Percentiles rank a stretch among this genome's conserved stretches.
phyloP scores from a whole-genome alignment of 2,329 filamentous ascomycete species.

The Fusarium buxicola region DNA sequence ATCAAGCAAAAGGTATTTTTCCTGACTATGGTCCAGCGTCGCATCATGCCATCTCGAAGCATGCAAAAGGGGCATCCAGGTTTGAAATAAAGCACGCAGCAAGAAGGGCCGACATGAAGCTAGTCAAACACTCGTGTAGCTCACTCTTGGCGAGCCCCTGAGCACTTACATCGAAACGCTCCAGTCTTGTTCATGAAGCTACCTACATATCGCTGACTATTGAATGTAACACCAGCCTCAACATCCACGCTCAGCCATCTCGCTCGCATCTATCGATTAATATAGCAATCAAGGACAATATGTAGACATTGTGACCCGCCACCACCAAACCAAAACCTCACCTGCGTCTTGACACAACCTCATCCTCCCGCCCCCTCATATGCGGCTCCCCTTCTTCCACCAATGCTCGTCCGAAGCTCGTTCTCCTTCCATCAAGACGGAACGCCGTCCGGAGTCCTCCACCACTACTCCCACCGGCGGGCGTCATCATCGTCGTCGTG shows the following conservation, averaged over 20 bases:
- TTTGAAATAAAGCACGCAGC: neutral
- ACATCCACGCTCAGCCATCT: slow-evolving; percentile 6
- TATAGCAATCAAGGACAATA: slow-evolving; percentile 15
- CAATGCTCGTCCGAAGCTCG: slow-evolving; percentile 17
- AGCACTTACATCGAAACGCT: neutral
- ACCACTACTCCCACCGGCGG: slow-evolving; percentile 18
- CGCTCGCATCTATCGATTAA: neutral
- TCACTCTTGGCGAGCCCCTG: neutral
- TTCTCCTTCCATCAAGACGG: slow-evolving; percentile 29
- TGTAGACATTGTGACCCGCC: slow-evolving; percentile 4
- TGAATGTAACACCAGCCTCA: slow-evolving; percentile 5
- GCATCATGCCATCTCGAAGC: slow-evolving; percentile 12
- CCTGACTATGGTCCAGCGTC: neutral
- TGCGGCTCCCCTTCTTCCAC: slow-evolving; percentile 11
- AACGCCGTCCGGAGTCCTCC: slow-evolving; percentile 30
- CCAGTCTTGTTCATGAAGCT: neutral
- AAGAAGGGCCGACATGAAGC: neutral
- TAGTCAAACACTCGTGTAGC: neutral
- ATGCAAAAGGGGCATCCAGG: slow-evolving; percentile 3
- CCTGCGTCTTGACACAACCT: slow-evolving; percentile 24
- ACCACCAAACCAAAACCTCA: slow-evolving; percentile 17
- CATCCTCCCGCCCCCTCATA: slow-evolving; percentile 22
- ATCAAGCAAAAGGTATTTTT: slow-evolving; percentile 1
- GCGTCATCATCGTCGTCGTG: slow-evolving; percentile 11
- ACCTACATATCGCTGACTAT: slow-evolving; percentile 8